phyloP scores from a whole-genome alignment of 495 filamentous ascomycete genomes.

The Neurospora sp. region DNA sequence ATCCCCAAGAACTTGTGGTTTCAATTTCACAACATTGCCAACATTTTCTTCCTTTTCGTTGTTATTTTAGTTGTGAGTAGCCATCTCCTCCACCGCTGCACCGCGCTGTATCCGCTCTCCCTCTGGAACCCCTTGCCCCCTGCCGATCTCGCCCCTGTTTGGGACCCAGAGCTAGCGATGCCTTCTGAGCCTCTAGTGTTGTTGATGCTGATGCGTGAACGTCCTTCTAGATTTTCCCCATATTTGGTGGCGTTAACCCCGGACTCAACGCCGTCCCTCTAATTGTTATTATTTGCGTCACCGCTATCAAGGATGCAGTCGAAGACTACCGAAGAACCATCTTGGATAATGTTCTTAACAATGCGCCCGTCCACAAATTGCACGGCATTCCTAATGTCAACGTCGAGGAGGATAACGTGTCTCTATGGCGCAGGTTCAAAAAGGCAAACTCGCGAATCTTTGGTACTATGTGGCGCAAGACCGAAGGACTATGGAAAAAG shows the following conservation, averaged over 20 bases:
- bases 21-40: slow-evolving; percentile 98
- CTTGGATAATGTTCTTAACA: slow-evolving; percentile 91
- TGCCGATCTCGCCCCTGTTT: neutral
- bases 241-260: slow-evolving; percentile 88
- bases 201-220: slow-evolving; percentile 1
- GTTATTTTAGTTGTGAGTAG: slow-evolving; percentile 83
- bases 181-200: slow-evolving; percentile 2
- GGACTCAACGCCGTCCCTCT: slow-evolving; percentile 83
- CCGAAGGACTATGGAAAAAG: slow-evolving; percentile 35
- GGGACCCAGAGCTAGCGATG: neutral
- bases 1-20: slow-evolving; percentile 95
- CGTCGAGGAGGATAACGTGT: slow-evolving; percentile 74
- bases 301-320: slow-evolving; percentile 90
- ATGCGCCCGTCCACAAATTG: slow-evolving; percentile 85
- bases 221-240: slow-evolving; percentile 70
- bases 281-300: slow-evolving; percentile 89
- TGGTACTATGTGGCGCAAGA: slow-evolving; percentile 41
- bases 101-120: neutral
- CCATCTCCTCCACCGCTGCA: neutral
- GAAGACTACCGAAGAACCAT: slow-evolving; percentile 93
- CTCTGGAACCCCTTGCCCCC: neutral
- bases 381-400: slow-evolving; percentile 91
- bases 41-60: slow-evolving; percentile 94
- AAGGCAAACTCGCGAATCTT: slow-evolving; percentile 71
- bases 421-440: slow-evolving; percentile 80